Percentiles rank a stretch among this genome's conserved stretches.
These are phyloP conservation scores for Neurospora sp. DNA, from an alignment of 495 filamentous ascomycete genomes.

Conservation along the genomic window DNA sequence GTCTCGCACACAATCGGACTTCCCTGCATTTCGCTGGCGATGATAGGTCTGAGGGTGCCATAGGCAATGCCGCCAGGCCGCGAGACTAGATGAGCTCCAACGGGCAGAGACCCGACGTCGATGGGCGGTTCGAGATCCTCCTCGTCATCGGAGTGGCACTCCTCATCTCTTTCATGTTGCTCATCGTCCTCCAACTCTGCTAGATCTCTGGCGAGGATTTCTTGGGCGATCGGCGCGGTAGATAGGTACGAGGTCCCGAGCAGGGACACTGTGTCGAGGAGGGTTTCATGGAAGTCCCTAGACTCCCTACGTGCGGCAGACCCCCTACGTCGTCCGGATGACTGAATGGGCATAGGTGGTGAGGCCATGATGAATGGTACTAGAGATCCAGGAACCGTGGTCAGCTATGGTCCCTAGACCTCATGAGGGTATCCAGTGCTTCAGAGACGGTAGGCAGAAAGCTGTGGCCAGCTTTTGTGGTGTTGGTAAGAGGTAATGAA, in stretches of 20 bases:
- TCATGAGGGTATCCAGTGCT: not conserved
- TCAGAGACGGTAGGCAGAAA: not conserved
- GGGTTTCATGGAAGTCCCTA: not conserved
- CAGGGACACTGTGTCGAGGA: constrained; percentile 23
- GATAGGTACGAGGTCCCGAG: constrained; percentile 29
- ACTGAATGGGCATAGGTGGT: not conserved
- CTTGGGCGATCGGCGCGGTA: constrained; percentile 49
- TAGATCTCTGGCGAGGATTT: constrained; percentile 60
- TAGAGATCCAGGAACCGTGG: not conserved
- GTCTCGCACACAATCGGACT: constrained; percentile 46
- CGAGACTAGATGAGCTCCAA: constrained; percentile 47
- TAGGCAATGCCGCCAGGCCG: constrained; percentile 56
- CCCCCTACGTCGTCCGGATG: not conserved
- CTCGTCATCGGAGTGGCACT: constrained; percentile 11
- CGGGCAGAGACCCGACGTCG: constrained; percentile 23
- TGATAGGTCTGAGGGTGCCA: constrained; percentile 41
- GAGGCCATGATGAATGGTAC: not conserved
- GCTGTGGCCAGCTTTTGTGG: not conserved
- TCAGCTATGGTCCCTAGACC: not conserved
- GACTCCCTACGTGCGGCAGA: not conserved
- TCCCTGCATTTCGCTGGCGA: constrained; percentile 35
- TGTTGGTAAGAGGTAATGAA: not conserved
- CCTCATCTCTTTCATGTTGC: constrained; percentile 16
- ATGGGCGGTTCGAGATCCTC: constrained; percentile 18
- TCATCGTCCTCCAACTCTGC: constrained; percentile 43